phyloP scores from a whole-genome alignment of 345 rosid genomes.

The Dovyalis caffra region DNA sequence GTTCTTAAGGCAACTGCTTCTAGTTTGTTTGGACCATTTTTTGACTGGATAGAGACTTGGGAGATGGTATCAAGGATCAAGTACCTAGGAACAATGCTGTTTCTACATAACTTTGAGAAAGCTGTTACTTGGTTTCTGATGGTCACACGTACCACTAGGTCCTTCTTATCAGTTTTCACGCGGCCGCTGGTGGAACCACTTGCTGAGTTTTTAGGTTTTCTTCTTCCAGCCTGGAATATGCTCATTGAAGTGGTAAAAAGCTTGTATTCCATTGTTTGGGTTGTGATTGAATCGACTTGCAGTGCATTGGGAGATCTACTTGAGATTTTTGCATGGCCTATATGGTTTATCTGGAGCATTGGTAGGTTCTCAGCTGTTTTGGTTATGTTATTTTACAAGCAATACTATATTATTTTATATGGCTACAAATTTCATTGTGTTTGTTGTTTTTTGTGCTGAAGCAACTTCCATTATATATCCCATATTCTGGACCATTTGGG shows the following conservation, averaged over 20 bases:
- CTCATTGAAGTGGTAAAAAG: conserved; percentile 46
- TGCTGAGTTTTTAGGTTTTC: conserved; percentile 37
- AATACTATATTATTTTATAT: conserved; percentile 1
- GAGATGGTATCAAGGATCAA: conserved; percentile 93
- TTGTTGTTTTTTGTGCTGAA: conserved; percentile 34
- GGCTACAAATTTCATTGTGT: conserved; percentile 1
- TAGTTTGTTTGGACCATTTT: conserved; percentile 81
- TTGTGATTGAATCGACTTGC: conserved; percentile 47
- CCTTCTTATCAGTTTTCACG: conserved; percentile 58
- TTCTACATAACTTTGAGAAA: conserved; percentile 88
- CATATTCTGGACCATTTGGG: conserved; percentile 62
- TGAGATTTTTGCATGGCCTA: conserved; percentile 55
- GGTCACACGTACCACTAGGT: conserved; percentile 47
- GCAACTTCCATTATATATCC: conserved; percentile 60
- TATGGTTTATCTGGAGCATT: conserved; percentile 58
- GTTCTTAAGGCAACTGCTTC: conserved; percentile 91
- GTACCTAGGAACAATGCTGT: conserved; percentile 97
- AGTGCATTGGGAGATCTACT: conserved; percentile 45
- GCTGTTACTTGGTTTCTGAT: conserved; percentile 66
- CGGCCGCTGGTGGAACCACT: conserved; percentile 62
- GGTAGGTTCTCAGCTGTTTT: conserved; percentile 42
- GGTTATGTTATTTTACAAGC: neutral
- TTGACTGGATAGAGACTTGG: conserved; percentile 97
- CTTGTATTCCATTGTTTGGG: conserved; percentile 48
- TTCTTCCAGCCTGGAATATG: conserved; percentile 68